Base-by-base conservation (phyloP, 257 asterid genomes). In the Penstemon barbatus region DNA sequence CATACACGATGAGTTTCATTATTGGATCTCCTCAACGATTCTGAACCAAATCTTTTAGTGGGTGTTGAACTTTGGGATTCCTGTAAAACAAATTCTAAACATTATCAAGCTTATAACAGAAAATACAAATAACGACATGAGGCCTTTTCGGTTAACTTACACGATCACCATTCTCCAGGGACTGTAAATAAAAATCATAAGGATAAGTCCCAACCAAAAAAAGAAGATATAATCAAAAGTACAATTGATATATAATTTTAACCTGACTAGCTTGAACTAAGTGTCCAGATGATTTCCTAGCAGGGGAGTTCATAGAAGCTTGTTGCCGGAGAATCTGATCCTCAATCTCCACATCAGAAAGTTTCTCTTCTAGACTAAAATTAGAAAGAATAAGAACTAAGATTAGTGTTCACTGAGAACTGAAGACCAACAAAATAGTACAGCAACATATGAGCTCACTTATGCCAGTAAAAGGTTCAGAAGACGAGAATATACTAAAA, bases 1-100 rank as follows among this genome's bases (percentile, higher is more conserved):
- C 93, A 63, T 84, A 91, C 97, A 40, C 94, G 89, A 62, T 87
- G 97, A 71, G 79, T 86, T 66, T 88, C 97, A 18, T 85, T 69
- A 13, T 41, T 53, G 66, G 97, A 90, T 84, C 77, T 84, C 68
- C 96, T 78, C 85, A 90, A n/a, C 33, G 33, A 75, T 53, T 59
- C 85, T 38, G 85, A 76, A 37, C 87, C 89, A 57, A 89, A 89
- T 55, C 66, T 72, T 78, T 80, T 87, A 55, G 33, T 25, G 33
- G 33, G 33, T 25, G 33, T 25, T 25, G 33, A 1, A 25, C 33
- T 25, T 25, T 25, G 88, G 63, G 80, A 62, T 59, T 87, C 97
- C 96, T 89, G 89, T 52, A 75, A 56, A 18, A 63, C 58, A 71
- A 46, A 58, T 74, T 57, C 3, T 48, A 71, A 13, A 43, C 46